These are phyloP conservation scores for Akanthomyces lecanii DNA, from an alignment of 2,329 filamentous ascomycete species.

Conservation along the genomic window DNA sequence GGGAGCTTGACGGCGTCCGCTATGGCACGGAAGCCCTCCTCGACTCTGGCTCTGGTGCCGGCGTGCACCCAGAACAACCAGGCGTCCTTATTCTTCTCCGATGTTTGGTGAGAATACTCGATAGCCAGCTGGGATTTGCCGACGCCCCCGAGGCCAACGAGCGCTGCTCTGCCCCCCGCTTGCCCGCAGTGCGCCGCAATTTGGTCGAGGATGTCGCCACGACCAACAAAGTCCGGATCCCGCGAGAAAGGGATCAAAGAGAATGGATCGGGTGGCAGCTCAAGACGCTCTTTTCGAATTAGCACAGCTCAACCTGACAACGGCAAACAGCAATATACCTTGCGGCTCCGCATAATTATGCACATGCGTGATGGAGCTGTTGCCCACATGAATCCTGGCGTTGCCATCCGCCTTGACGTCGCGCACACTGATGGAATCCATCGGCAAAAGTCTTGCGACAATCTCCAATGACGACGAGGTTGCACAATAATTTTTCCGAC, in stretches of 20 bases:
- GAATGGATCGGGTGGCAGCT: background rate
- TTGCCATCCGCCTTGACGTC: constrained; percentile 4
- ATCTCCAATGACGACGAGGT: background rate
- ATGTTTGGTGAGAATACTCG: background rate
- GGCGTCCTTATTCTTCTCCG: background rate
- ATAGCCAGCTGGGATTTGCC: constrained; percentile 19
- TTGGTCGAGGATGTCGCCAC: constrained; percentile 25
- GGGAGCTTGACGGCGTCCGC: constrained; percentile 27
- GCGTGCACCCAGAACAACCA: constrained; percentile 36
- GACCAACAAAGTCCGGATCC: constrained; percentile 30
- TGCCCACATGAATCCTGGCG: background rate
- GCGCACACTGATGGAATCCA: constrained; percentile 1
- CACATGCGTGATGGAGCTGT: background rate
- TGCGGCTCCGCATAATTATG: background rate
- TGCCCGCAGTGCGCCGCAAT: constrained; percentile 22
- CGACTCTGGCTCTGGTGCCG: constrained; percentile 27
- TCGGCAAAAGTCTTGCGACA: background rate
- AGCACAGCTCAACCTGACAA: background rate
- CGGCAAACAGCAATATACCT: background rate
- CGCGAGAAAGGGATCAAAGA: constrained; percentile 25
- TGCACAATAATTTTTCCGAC: background rate
- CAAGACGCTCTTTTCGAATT: background rate
- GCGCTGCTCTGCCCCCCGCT: constrained; percentile 24
- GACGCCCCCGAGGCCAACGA: constrained; percentile 34
- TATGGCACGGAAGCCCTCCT: constrained; percentile 31